Base-by-base conservation (phyloP, 352 stramenopile genomes). In the Phytophthora podocarpi region DNA sequence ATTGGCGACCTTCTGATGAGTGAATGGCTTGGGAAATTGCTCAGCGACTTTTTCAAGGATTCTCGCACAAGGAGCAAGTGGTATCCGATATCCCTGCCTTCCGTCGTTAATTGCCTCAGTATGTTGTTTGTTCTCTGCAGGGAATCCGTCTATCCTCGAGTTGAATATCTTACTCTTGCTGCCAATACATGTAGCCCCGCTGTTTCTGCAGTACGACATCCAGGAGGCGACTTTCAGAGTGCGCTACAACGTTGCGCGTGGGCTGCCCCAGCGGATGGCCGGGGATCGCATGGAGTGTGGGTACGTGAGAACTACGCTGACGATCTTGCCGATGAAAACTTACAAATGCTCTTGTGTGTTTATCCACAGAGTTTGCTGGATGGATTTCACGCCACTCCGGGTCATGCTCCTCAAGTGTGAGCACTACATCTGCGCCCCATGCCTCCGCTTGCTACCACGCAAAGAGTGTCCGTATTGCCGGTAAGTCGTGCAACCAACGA, bases 341-440 rank as follows among this genome's bases (percentile, higher is more conserved):
- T n/a, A n/a, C n/a, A n/a, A n/a, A n/a, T n/a, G n/a, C n/a, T n/a
- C n/a, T n/a, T 24, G 40, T 20, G 3, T 4, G 6, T 47, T 15
- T 15, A 24, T n/a, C 15, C 11, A 7, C 27, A 72, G 64, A 55
- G 21, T 72, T 40, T 72, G 64, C 59, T 72, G 58, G 50, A 58
- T 42, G 43, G 62, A 69, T 43, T 53, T 75, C 24, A 27, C 37
- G 6, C 11, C 40, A 4, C 34, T 59, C 8, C 50, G 46, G 12
- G 43, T 76, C 15, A 67, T 64, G 49, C 36, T 76, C 12, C 34
- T 76, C 21, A 70, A 76, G 52, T 72, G 67, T 8, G 52, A 48
- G 15, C 67, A 72, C 39, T 76, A 72, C 36, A 56, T 72, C 24
- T 76, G 67, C 41, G 57, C 36, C 10, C 31, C 50, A 13, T 76